Evolutionary conservation across 495 filamentous ascomycete genomes (phyloP).

Genomic region (Trichoderma parareesei): DNA sequence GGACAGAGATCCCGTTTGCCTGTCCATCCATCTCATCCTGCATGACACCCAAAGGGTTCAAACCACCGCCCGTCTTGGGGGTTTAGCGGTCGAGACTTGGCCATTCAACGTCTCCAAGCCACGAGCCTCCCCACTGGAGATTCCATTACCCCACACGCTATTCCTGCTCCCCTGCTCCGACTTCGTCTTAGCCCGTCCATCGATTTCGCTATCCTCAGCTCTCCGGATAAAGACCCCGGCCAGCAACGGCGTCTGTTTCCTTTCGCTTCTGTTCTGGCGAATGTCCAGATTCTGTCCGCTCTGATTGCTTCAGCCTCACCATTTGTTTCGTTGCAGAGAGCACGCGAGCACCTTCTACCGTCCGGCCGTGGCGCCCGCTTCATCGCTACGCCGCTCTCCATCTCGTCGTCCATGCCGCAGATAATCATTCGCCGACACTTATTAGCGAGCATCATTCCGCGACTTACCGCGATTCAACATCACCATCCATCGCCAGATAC

Average conservation of each 20-base stretch:
- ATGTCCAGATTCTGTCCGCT: background rate
- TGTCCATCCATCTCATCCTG: background rate
- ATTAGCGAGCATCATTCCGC: background rate
- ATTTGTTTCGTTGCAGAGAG: background rate
- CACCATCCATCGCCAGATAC: background rate
- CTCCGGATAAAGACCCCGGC: constrained; percentile 1
- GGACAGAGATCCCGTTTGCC: background rate
- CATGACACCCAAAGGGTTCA: background rate
- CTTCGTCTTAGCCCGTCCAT: background rate
- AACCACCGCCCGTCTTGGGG: background rate
- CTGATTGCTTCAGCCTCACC: background rate
- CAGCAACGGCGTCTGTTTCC: background rate
- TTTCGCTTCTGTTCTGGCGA: background rate
- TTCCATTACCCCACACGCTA: constrained; percentile 5
- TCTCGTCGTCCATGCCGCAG: background rate
- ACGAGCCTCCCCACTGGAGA: background rate
- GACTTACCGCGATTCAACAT: background rate
- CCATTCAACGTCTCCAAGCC: background rate
- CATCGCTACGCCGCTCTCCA: background rate
- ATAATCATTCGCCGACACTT: background rate
- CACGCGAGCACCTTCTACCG: background rate
- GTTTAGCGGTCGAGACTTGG: background rate
- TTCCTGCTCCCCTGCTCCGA: background rate
- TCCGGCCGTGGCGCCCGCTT: background rate
- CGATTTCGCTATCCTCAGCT: background rate